A percentile compares a stretch with the other conserved stretches of the same genome.
Evolutionary conservation across 2,329 filamentous ascomycete species (phyloP).

Genomic region (Pezicula radicicola): DNA sequence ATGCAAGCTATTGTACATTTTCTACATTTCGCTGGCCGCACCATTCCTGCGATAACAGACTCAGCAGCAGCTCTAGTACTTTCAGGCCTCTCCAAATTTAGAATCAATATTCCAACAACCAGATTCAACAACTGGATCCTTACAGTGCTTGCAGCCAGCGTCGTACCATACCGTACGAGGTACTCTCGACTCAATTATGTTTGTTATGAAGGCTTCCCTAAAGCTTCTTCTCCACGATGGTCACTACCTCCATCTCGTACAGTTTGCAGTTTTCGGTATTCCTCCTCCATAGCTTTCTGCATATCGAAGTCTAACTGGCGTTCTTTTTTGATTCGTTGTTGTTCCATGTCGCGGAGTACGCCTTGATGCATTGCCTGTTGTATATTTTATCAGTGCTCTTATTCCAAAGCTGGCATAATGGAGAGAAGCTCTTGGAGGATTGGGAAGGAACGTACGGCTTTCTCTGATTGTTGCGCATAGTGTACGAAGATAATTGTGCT

Average conservation of each 20-base stretch:
- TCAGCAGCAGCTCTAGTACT: too few species aligned
- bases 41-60: not conserved
- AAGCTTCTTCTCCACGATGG: slow-evolving; percentile 2
- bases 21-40: slow-evolving; percentile 1
- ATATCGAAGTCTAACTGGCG: slow-evolving; percentile 93
- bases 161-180: too few species aligned
- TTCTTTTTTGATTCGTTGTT: slow-evolving; percentile 85
- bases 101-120: too few species aligned
- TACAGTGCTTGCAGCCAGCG: too few species aligned
- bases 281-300: slow-evolving; percentile 78
- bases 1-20: not conserved
- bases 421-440: not conserved
- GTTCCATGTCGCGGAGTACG: slow-evolving; percentile 91
- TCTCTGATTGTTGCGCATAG: slow-evolving; percentile 80
- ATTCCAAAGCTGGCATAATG: not conserved
- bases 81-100: too few species aligned
- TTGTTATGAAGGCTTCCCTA: slow-evolving; percentile 2
- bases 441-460: slow-evolving; percentile 57
- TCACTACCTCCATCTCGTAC: slow-evolving; percentile 52
- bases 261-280: slow-evolving; percentile 86
- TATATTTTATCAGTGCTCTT: not conserved
- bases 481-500: slow-evolving; percentile 84
- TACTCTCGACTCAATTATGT: not conserved
- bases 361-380: slow-evolving; percentile 92
- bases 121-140: too few species aligned